Conservation (phyloP, 2,329 filamentous ascomycete genomes). For the Endoconidiophora polonica region DNA sequence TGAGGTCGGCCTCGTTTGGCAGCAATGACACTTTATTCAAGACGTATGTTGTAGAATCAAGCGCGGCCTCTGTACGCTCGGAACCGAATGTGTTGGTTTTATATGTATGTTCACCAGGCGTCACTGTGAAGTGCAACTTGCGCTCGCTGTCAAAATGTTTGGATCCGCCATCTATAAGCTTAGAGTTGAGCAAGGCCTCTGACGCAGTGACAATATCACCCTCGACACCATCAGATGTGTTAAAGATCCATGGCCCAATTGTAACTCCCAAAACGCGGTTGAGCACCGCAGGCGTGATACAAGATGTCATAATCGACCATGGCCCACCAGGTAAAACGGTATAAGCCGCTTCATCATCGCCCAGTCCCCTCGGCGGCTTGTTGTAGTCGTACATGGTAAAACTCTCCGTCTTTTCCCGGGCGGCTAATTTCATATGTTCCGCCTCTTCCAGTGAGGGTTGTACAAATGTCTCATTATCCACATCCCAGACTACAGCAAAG, state of each 20-base stretch:
- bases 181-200: slow-evolving; percentile 25
- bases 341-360: slow-evolving; percentile 14
- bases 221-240: slow-evolving; percentile 35
- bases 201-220: slow-evolving; percentile 25
- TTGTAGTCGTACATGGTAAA: slow-evolving; percentile 29
- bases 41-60: slow-evolving; percentile 33
- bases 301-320: slow-evolving; percentile 36
- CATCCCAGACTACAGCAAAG: slow-evolving; percentile 38
- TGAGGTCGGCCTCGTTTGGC: slow-evolving; percentile 25
- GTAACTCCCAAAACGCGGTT: slow-evolving; percentile 28
- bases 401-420: background rate
- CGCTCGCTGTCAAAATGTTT: slow-evolving; percentile 20
- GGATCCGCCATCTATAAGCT: slow-evolving; percentile 20
- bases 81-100: slow-evolving; percentile 23
- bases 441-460: slow-evolving; percentile 27
- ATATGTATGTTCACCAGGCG: slow-evolving; percentile 26
- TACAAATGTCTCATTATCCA: slow-evolving; percentile 35
- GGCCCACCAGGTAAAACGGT: slow-evolving; percentile 21
- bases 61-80: slow-evolving; percentile 27
- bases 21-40: slow-evolving; percentile 12
- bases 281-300: slow-evolving; percentile 29
- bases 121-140: slow-evolving; percentile 33
- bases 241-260: slow-evolving; percentile 31
- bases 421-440: background rate
- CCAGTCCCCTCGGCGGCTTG: slow-evolving; percentile 18